phyloP scores from a whole-genome alignment of 345 rosid species.

The Ceriops tagal region DNA sequence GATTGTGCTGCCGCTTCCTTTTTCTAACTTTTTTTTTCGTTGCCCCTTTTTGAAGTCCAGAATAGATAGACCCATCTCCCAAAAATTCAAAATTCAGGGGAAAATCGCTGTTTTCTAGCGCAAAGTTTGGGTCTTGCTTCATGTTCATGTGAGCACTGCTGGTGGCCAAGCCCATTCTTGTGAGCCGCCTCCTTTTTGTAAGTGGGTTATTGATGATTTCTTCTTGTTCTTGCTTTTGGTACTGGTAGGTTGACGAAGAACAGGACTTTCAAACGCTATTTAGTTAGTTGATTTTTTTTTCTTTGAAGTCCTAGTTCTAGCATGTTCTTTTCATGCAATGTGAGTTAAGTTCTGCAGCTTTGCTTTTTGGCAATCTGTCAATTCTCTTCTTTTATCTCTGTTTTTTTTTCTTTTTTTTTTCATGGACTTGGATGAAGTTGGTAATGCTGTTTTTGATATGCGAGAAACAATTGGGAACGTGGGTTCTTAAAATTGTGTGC shows the following conservation, averaged over 20 bases:
- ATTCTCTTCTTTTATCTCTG: no score
- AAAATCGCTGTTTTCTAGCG: background rate
- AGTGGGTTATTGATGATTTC: conserved; percentile 32
- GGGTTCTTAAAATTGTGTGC: conserved; percentile 11
- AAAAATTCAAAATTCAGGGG: background rate
- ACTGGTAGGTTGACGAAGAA: no score
- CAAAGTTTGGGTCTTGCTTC: conserved; percentile 11
- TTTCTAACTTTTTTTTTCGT: conserved; percentile 9
- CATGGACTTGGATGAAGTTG: background rate
- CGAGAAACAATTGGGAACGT: background rate
- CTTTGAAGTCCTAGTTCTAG: background rate
- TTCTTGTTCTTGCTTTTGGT: conserved; percentile 1
- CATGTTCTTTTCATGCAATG: conserved; percentile 26
- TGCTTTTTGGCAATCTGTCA: background rate
- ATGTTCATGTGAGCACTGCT: background rate
- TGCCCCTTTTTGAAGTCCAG: conserved; percentile 6
- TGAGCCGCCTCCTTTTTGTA: conserved; percentile 5
- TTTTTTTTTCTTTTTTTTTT: background rate
- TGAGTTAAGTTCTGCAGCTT: conserved; percentile 1
- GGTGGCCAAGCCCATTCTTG: conserved; percentile 5
- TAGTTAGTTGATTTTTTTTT: background rate
- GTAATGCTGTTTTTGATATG: conserved; percentile 2
- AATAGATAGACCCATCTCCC: conserved; percentile 19
- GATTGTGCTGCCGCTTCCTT: conserved; percentile 39
- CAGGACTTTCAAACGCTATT: no score